Conservation (phyloP, 176 grass and related monocot genomes). For the Panicum miliaceum region DNA sequence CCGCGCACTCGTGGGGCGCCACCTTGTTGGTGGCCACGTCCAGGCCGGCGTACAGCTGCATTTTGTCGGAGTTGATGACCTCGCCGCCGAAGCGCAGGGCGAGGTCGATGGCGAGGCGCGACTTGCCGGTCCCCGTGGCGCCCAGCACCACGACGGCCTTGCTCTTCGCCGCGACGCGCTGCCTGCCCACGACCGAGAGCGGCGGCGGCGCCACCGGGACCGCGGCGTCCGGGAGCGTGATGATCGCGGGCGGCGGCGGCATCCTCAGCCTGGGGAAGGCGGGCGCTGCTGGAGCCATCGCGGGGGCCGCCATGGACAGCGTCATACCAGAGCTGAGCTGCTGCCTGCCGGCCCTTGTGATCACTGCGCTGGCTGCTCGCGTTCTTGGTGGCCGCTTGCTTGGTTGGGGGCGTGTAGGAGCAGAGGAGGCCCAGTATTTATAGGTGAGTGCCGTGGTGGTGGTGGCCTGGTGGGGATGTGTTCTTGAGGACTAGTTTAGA, state of each 20-base stretch:
- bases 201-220: not conserved
- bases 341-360: not conserved
- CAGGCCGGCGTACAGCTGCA: slow-evolving; percentile 75
- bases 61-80: slow-evolving; percentile 90
- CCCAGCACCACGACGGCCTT: slow-evolving; percentile 88
- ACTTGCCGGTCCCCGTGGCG: slow-evolving; percentile 92
- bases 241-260: slow-evolving; percentile 31
- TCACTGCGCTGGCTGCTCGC: not conserved
- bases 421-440: slow-evolving; percentile 37
- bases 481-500: slow-evolving; percentile 5
- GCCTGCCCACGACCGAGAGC: slow-evolving; percentile 13
- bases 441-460: not conserved
- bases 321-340: slow-evolving; percentile 18
- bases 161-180: slow-evolving; percentile 35
- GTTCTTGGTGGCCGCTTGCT: not conserved
- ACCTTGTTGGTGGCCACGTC: slow-evolving; percentile 89
- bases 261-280: slow-evolving; percentile 3
- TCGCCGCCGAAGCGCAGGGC: slow-evolving; percentile 68
- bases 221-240: slow-evolving; percentile 33
- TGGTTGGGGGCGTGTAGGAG: not conserved
- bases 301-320: slow-evolving; percentile 30
- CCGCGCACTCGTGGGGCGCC: slow-evolving; percentile 52
- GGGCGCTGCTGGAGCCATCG: slow-evolving; percentile 8
- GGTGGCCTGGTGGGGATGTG: not conserved
- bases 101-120: slow-evolving; percentile 78